Evolutionary conservation across 2,329 filamentous ascomycete genomes (phyloP), one percentile per base, ranked within the genome.

Genomic region (Pestalotiopsis sp.): DNA sequence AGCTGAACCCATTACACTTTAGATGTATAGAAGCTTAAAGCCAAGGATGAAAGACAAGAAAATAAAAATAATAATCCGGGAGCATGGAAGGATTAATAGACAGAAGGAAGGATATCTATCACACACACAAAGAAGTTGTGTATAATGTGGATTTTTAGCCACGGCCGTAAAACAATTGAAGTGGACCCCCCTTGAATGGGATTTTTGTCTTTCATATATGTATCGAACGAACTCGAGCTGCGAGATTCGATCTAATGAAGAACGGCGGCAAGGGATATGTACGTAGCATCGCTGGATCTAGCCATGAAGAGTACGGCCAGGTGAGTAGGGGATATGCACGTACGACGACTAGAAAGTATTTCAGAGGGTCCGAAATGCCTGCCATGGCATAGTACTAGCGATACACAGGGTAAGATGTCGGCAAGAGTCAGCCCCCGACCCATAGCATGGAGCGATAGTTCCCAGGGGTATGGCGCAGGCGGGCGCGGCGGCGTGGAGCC

Each of bases 171-270:
- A 52, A 17, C 7, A 52, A n/a, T 52, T 6, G 14, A 49, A 52
- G 45, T 52, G 45, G 45, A 52, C 20, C 45, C 45, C n/a, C 9
- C 4, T 9, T 23, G 3, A 9, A 20, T 23, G 45, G 45, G 45
- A 23, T 52, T 23, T n/a, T 9, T 52, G 45, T 52, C 45, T 52
- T 66, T 68, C 57, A 68, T 68, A 66, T 68, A 68, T n/a, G 45
- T 52, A 52, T 52, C 20, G 45, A 20, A 45, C 17, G 17, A 7
- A 59, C 25, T 36, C 25, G 20, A 31, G 11, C 57, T 59, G 57
- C 57, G n/a, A 59, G 57, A 27, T 59, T 25, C 23, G 57, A 59
- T 36, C 57, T n/a, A 27, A 59, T 27, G 57, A 14, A 36, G 57
- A 59, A 59, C 14, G 17, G 57, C 14, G 14, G 23, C 57, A 59